phyloP scores from a whole-genome alignment of 768 basidiomycete genomes.

The Naganishia vishniacii region DNA sequence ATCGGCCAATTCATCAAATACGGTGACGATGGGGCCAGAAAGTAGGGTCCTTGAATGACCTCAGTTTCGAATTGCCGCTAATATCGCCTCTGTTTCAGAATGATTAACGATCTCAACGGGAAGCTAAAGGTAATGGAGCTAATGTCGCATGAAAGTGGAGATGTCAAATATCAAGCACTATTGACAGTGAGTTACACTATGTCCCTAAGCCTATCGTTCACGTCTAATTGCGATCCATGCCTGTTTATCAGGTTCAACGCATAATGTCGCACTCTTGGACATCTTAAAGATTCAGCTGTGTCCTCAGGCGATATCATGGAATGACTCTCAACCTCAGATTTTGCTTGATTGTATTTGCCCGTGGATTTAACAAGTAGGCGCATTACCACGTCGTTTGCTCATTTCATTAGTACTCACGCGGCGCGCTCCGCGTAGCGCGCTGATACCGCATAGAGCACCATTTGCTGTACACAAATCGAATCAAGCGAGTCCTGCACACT shows the following conservation, averaged over 20 bases:
- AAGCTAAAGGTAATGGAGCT: constrained; percentile 66
- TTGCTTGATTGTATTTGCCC: background rate
- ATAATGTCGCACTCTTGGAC: constrained; percentile 26
- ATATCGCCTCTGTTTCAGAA: constrained; percentile 51
- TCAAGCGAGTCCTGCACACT: too few species aligned
- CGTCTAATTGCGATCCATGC: background rate
- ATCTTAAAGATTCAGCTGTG: constrained; percentile 15
- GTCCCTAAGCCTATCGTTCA: background rate
- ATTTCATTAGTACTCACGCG: too few species aligned
- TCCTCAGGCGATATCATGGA: background rate
- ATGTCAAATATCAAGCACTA: constrained; percentile 87
- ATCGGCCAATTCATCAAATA: constrained; percentile 90
- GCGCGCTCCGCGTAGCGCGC: too few species aligned
- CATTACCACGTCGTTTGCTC: too few species aligned
- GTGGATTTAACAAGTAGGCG: background rate
- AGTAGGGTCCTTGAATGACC: constrained; percentile 54
- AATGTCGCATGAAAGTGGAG: constrained; percentile 78
- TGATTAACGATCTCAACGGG: constrained; percentile 74
- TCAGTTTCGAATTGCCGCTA: background rate
- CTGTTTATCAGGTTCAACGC: constrained; percentile 13
- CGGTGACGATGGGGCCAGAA: constrained; percentile 77
- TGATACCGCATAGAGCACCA: too few species aligned
- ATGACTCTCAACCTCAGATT: background rate
- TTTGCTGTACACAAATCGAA: too few species aligned
- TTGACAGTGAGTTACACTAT: constrained; percentile 56